Base-by-base conservation (phyloP, 139 green algal genomes). In the Asterochloris sp. region DNA sequence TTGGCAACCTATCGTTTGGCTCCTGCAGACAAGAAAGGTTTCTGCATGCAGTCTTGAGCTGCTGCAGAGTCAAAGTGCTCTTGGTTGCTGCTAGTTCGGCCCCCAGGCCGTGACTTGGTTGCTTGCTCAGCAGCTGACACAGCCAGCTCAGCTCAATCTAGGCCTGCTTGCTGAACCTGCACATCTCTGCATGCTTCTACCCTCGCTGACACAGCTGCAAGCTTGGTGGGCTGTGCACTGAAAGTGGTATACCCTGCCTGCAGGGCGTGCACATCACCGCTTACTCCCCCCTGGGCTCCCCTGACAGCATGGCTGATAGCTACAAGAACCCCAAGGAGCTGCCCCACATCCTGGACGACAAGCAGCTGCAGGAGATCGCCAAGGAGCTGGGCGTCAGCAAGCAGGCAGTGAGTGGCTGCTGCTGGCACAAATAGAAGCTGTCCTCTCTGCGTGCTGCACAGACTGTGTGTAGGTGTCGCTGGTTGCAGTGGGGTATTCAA, bases 121-220 rank as follows among this genome's bases (percentile, higher is more conserved):
- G 63, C 21, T 21, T 21, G 19, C 66, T 23, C 21, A 23, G 66
- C 19, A 71, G 19, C 66, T 21, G 19, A 71, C 17, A 21, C 4
- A 23, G 66, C 21, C 66, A 71, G 19, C 17, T 2, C 66, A 71
- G 4, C 17, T 71, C 66, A 10, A 2, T 26, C 17, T 71, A 9
- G 23, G 11, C 19, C 24, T 29, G 69, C 26, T 12, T 64, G 12
- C 75, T 87, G 24, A 80, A 83, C 47, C 92, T 99, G 73, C 95
- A 98, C 80, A 85, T 98, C 15, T 97, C 94, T 0, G 94, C 94
- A 10, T 98, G 95, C 89, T 94, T 88, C 12, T 93, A 94, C 0
- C 90, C 98, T 29, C 96, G 95, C 21, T 6, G 24, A 71, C 21
- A 71, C 66, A 71, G 21, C 66, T 71, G 19, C 66, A 10, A 13